A percentile compares a stretch with the other conserved stretches of the same genome.
Evolutionary conservation across 371 early-diverging fungal genomes (phyloP).

Genomic region (Lichtheimia ornata): DNA sequence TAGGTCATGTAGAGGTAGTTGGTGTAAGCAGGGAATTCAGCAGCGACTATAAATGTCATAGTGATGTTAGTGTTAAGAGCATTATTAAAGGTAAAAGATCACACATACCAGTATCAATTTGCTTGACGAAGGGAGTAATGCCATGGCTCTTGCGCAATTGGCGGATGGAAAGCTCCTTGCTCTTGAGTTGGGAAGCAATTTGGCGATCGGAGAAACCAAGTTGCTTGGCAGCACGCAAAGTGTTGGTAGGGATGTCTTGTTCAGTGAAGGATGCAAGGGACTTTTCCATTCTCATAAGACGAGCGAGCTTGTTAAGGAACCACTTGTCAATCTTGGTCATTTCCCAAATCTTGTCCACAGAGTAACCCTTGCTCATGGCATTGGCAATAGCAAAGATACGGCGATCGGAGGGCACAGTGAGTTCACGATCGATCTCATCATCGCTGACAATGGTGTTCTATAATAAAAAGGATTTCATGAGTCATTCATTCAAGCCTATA

Average conservation of each 20-base stretch:
- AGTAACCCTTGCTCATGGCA: constrained; percentile 65
- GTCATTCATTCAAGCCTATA: no score
- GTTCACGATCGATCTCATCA: constrained; percentile 68
- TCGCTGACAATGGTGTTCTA: constrained; percentile 62
- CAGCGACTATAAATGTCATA: constrained; percentile 65
- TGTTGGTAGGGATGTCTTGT: constrained; percentile 49
- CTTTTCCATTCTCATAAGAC: constrained; percentile 73
- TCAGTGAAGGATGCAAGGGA: constrained; percentile 48
- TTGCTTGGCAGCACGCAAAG: constrained; percentile 78
- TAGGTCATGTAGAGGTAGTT: constrained; percentile 95
- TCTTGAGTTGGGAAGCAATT: constrained; percentile 66
- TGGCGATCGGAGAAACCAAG: constrained; percentile 87
- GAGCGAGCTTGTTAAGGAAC: constrained; percentile 91
- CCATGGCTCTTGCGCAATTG: constrained; percentile 61
- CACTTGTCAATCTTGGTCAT: constrained; percentile 94
- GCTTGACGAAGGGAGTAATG: constrained; percentile 88
- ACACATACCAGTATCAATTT: constrained; percentile 86
- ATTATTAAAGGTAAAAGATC: constrained; percentile 36
- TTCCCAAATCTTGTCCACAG: constrained; percentile 82
- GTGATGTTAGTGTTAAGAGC: background rate
- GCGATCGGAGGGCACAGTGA: constrained; percentile 83
- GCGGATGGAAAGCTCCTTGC: constrained; percentile 69
- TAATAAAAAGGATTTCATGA: background rate
- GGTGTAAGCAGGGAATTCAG: constrained; percentile 91
- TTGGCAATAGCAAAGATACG: constrained; percentile 86